Evolutionary conservation across 2,329 filamentous ascomycete species (phyloP).

Genomic region (Aureobasidium sp.): DNA sequence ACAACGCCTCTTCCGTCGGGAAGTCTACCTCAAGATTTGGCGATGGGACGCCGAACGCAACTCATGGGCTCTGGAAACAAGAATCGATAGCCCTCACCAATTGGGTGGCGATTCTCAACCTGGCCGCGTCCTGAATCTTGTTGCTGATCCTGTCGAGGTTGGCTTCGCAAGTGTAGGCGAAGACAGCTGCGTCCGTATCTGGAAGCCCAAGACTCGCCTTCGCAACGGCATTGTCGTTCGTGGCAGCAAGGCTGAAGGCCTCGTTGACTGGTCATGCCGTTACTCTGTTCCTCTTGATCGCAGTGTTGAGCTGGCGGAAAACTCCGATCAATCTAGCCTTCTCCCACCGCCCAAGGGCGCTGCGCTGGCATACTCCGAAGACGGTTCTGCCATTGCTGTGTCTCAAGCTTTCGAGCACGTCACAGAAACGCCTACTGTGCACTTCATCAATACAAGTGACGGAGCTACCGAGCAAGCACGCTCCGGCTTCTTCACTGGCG

Average conservation of each 20-base stretch:
- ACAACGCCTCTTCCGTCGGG: slow-evolving; percentile 46
- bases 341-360: slow-evolving; percentile 39
- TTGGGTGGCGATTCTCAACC: slow-evolving; percentile 38
- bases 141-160: slow-evolving; percentile 57
- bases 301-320: slow-evolving; percentile 10
- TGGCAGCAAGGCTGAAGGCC: slow-evolving; percentile 47
- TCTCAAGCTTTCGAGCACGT: slow-evolving; percentile 34
- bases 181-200: slow-evolving; percentile 70
- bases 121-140: slow-evolving; percentile 61
- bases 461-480: slow-evolving; percentile 60
- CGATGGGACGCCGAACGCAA: slow-evolving; percentile 48
- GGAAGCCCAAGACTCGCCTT: slow-evolving; percentile 65
- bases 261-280: slow-evolving; percentile 68
- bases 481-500: slow-evolving; percentile 55
- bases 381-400: slow-evolving; percentile 74
- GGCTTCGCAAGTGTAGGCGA: slow-evolving; percentile 80
- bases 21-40: slow-evolving; percentile 91
- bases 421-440: slow-evolving; percentile 52
- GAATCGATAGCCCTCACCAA: slow-evolving; percentile 74
- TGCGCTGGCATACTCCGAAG: slow-evolving; percentile 68
- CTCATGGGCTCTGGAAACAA: slow-evolving; percentile 66
- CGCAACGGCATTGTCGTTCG: slow-evolving; percentile 60
- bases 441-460: slow-evolving; percentile 66
- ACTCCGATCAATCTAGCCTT: not conserved
- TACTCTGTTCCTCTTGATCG: slow-evolving; percentile 29